Evolutionary conservation across 2,329 filamentous ascomycete species (phyloP), one percentile per base, ranked within the genome.

Genomic region (Claviceps arundinis): DNA sequence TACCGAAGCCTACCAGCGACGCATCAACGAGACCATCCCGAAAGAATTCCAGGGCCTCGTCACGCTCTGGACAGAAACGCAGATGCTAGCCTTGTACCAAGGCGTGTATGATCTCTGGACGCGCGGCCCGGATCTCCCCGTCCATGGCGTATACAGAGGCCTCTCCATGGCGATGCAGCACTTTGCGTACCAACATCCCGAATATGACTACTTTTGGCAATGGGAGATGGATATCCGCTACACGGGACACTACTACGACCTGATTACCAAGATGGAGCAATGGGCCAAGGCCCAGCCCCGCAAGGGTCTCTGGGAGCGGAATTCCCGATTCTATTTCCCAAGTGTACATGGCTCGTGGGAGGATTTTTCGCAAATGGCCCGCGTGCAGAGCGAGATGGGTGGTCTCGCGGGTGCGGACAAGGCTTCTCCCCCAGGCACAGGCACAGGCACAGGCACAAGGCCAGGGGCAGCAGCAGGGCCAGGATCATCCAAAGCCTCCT

Each of bases 151-250:
- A 8, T 97, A 97, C 69, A 85, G 93, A 50, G 90, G 88, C 51
- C 80, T 93, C 9, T 89, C 89, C 61, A 95, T 97, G 88, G 89
- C 90, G 0, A 83, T 97, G 72, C 90, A 96, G 63, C 87, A 91
- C 67, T 97, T 97, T 65, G 87, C 90, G 5, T 82, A 90, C 62
- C 78, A 81, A 60, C 89, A 95, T 66, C 86, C 87, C 1, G 89
- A 95, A 65, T 95, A 90, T 62, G 88, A 94, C 47, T 87, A 82
- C 69, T 89, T 89, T 67, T 95, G 89, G 89, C 87, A 95, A 58
- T 94, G 89, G 87, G 89, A 95, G 67, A 91, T 95, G 84, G 89
- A 95, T 61, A 81, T 90, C 45, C 83, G 89, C 34, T 95, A 94
- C 66, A 93, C 86, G 0, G 89, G 89, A 38, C 89, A 95, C 68